Conservation (phyloP, 371 early-diverging fungal genomes). For the Capillidium heterosporum region DNA sequence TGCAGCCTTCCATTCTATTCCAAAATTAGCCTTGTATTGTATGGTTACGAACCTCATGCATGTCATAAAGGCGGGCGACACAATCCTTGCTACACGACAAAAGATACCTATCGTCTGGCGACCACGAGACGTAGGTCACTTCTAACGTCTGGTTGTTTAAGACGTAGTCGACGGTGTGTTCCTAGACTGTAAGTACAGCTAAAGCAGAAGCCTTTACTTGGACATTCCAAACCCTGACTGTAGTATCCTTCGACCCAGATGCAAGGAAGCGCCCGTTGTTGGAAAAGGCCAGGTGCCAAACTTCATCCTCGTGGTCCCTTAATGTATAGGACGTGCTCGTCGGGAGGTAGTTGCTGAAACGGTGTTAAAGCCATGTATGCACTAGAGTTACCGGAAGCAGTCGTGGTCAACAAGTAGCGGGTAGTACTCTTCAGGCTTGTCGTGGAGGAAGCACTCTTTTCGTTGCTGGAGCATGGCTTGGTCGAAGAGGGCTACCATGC, state of each 20-base stretch:
- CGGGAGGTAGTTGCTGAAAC: constrained; percentile 26
- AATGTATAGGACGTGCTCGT: constrained; percentile 35
- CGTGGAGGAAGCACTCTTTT: constrained; percentile 68
- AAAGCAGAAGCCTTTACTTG: too few species aligned
- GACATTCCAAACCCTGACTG: constrained; percentile 68
- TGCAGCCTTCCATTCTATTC: constrained; percentile 20
- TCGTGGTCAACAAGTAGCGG: constrained; percentile 55
- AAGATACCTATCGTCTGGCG: constrained; percentile 57
- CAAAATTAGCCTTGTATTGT: neutral
- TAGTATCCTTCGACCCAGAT: constrained; percentile 74
- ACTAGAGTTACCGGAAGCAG: constrained; percentile 39
- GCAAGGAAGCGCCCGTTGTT: constrained; percentile 69
- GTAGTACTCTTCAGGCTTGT: constrained; percentile 26
- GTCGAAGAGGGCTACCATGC: constrained; percentile 56
- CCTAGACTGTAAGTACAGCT: too few species aligned
- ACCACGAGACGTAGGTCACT: constrained; percentile 66
- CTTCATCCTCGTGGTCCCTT: constrained; percentile 73
- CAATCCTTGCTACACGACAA: constrained; percentile 67
- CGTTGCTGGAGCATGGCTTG: constrained; percentile 67
- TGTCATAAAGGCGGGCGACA: constrained; percentile 14
- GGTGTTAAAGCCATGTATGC: neutral
- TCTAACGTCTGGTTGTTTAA: constrained; percentile 12
- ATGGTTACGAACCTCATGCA: too few species aligned
- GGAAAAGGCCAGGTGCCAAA: constrained; percentile 88
- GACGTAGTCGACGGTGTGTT: too few species aligned